Conservation (phyloP, 1,284 basidiomycete genomes). For the Ustilago sp. region DNA sequence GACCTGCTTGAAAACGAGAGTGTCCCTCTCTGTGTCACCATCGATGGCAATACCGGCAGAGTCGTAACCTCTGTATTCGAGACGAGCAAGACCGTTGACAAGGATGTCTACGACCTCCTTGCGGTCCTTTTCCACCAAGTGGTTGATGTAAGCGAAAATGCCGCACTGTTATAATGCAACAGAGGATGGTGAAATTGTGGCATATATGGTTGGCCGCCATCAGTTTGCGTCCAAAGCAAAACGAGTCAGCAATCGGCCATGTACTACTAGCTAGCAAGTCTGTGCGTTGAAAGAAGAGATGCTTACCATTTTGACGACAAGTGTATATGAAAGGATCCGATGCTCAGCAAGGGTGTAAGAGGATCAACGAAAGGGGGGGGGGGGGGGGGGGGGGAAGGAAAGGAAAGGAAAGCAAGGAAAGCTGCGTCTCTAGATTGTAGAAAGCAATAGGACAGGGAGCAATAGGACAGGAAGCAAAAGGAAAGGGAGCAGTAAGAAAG, state of each 20-base stretch:
- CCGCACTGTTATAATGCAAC: slow-evolving; percentile 57
- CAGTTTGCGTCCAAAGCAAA: background rate
- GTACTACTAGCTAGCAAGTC: background rate
- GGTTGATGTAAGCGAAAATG: slow-evolving; percentile 69
- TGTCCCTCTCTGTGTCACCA: slow-evolving; percentile 82
- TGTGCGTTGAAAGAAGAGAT: background rate
- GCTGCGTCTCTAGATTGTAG: slow-evolving; percentile 32
- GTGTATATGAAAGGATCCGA: slow-evolving; percentile 23
- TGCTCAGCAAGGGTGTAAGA: slow-evolving; percentile 37
- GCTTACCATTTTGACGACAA: slow-evolving; percentile 41
- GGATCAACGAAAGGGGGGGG: slow-evolving; percentile 9
- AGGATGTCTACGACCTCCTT: slow-evolving; percentile 92
- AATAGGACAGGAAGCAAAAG: background rate
- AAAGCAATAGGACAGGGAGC: slow-evolving; percentile 14
- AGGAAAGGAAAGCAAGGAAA: slow-evolving; percentile 20
- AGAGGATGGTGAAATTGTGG: background rate
- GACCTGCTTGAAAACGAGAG: slow-evolving; percentile 95
- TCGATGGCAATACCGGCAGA: slow-evolving; percentile 92
- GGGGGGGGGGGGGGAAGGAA: background rate
- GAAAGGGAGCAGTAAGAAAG: slow-evolving; percentile 12
- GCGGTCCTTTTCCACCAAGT: slow-evolving; percentile 76
- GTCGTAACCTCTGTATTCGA: slow-evolving; percentile 99
- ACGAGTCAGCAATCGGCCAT: slow-evolving; percentile 6
- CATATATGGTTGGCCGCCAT: background rate
- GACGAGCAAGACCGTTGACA: slow-evolving; percentile 88